Evolutionary conservation across 2,329 filamentous ascomycete genomes (phyloP), one percentile per base, ranked within the genome.

Genomic region (Ophiostoma tasmaniense): DNA sequence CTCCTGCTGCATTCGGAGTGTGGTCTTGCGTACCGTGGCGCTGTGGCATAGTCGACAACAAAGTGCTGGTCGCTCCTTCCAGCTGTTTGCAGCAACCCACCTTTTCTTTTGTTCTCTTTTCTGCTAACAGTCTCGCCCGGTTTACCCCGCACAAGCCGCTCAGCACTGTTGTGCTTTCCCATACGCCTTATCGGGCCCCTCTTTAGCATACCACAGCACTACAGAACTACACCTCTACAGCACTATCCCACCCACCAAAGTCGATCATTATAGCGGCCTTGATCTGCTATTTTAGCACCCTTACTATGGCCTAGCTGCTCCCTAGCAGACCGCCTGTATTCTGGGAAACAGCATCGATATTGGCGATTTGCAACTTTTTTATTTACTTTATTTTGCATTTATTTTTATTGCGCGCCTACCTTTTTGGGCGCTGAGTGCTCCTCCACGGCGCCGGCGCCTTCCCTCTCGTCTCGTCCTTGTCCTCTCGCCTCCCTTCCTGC

Each of bases 141-240:
- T 45, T 65, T 65, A 65, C 64, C 64, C 64, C 64, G 64, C 64
- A 65, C 64, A 65, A 65, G 64, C 64, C 62, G n/a, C 33, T 37
- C 25, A 65, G n/a, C 39, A 20, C 20, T 17, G 64, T 37, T 65
- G 64, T 55, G 25, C n/a, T n/a, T n/a, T 25, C 50, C 20, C 59
- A 33, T 17, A 62, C 59, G 28, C 61, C 61, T 22, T 64, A 61
- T 61, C 61, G 30, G 61, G 61, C 61, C 33, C 33, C 61, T 64
- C 55, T 61, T 17, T 13, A 11, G 33, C n/a, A 42, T n/a, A 39
- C 8, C 13, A 13, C 37, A 39, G 37, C 20, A 52, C 22, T 62
- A 7, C 20, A 55, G 50, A 14, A 22, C 52, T 30, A 39, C 33
- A 4, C n/a, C n/a, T n/a, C 35, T 37, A 10, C 13, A 20, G 42